A percentile compares a stretch with the other conserved stretches of the same genome.
Conservation (phyloP, 176 grass and related monocot species). For the Oryza longistaminata region DNA sequence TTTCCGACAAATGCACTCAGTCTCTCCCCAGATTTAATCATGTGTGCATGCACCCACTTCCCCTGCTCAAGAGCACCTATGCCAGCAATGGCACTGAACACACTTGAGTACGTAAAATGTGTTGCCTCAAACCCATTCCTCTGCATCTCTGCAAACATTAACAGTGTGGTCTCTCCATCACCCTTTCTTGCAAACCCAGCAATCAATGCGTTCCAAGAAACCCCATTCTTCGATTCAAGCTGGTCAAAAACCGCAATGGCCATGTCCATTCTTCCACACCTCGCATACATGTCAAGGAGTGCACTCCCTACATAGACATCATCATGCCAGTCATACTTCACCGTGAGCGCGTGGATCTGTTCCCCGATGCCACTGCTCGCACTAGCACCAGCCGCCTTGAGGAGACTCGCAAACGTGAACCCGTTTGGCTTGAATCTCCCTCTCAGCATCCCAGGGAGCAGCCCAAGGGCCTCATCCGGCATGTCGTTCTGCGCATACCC, state of each 20-base stretch:
- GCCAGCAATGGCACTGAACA: slow-evolving; percentile 55
- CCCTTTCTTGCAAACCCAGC: slow-evolving; percentile 61
- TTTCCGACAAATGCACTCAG: slow-evolving; percentile 58
- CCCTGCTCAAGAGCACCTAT: slow-evolving; percentile 68
- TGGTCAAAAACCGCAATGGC: slow-evolving; percentile 48
- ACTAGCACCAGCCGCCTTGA: slow-evolving; percentile 56
- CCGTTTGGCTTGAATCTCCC: slow-evolving; percentile 33
- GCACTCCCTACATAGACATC: slow-evolving; percentile 69
- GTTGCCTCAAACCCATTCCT: slow-evolving; percentile 51
- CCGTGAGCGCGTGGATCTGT: slow-evolving; percentile 47
- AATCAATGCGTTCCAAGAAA: slow-evolving; percentile 72
- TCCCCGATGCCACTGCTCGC: background rate
- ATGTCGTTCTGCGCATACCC: slow-evolving; percentile 67
- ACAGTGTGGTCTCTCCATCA: slow-evolving; percentile 46
- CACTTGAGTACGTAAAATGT: slow-evolving; percentile 65
- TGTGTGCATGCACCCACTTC: slow-evolving; percentile 73
- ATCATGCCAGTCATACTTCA: slow-evolving; percentile 50
- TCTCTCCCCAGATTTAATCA: slow-evolving; percentile 65
- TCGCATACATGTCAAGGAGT: slow-evolving; percentile 69
- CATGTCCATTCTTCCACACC: slow-evolving; percentile 49
- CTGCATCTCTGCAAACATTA: slow-evolving; percentile 59
- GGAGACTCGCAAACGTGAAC: slow-evolving; percentile 70
- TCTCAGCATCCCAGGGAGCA: slow-evolving; percentile 56
- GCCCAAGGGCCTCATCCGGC: slow-evolving; percentile 26
- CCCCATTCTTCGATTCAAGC: slow-evolving; percentile 60